Base-by-base conservation (phyloP, 345 rosid species). In the Linum tenue region DNA sequence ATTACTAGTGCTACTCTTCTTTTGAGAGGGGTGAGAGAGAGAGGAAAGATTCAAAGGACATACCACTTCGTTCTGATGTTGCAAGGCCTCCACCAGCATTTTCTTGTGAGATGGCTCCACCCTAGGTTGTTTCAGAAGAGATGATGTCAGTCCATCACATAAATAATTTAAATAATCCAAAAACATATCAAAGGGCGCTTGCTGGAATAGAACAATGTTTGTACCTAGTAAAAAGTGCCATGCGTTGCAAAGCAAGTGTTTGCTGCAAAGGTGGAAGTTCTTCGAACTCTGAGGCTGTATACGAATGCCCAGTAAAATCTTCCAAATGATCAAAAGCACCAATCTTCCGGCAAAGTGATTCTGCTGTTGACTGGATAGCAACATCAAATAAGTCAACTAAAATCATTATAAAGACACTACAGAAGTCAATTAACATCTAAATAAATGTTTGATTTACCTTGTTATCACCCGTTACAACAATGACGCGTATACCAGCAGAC, bases 401-500 rank as follows among this genome's bases (percentile, higher is more conserved):
- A 72, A 48, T 59, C 48, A 39, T 59, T 62, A 37, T 37, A 38
- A 58, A 63, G 68, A 48, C 2, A 41, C 51, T 22, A 37, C 9
- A 10, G 2, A 65, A 16, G 22, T 8, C 64, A 66, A 60, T 56
- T 60, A 67, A 65, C 55, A 36, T 35, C 40, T n/a, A 66, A n/a
- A 39, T 15, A 48, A 17, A 69, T 38, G 36, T 66, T 67, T 17
- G 22, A 71, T 39, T 72, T 83, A 90, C 99, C 97, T 94, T 90
- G 78, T 94, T 94, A 75, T 94, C 99, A 75, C 99, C 99, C 36
- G 99, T 94, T 38, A 94, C 97, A 70, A 94, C 99, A 76, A 90
- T 94, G 74, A 94, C 99, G 73, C 99, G 99, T 68, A 94, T 90
- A 38, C 99, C 99, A 77, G 99, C 99, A 75, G 95, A 85, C 96